Base-by-base conservation (phyloP, 805 yeast species). In the Starmerella potacharoeniae region DNA sequence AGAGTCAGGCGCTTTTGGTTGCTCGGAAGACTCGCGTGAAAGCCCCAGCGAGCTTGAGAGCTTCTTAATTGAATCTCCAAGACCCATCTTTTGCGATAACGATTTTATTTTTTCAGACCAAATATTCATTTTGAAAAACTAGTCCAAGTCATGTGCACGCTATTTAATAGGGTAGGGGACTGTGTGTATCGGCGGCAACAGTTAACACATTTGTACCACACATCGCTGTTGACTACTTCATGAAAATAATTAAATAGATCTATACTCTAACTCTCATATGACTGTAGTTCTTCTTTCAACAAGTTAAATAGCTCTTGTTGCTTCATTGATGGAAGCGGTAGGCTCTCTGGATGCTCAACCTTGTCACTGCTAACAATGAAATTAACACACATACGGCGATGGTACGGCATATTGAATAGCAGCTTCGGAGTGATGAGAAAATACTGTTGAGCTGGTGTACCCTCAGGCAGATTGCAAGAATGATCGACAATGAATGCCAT, bases 381-480 rank as follows among this genome's bases (percentile, higher is more conserved):
- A 67, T 86, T 95, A 4, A 91, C 79, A 57, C 82, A 78, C 95
- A 91, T 87, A 55, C 79, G 79, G 16, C 79, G 79, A 60, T 86
- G 86, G 65, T 88, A 89, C 62, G 81, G 79, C 50, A 93, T 72
- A 44, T 84, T 83, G 0, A 93, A 82, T 58, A 91, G 73, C 55
- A 91, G 73, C 69, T 93, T 93, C 0, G 98, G 98, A 0, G 97
- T 93, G 42, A 93, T 86, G 65, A 93, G 74, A 65, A 93, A 89
- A 66, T 89, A 91, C 65, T 93, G 98, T 2, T 95, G 81, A 0
- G 78, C 68, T 58, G 75, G 9, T 1, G 48, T 4, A 10, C 31
- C 46, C 3, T 29, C 29, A 62, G 57, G 77, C 73, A 22, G 17
- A 4, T 71, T 70, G 65, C 96, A 86, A 0, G 97, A 91, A 48